phyloP scores from a whole-genome alignment of 805 yeast genomes.

The Kazachstania taianensis region DNA sequence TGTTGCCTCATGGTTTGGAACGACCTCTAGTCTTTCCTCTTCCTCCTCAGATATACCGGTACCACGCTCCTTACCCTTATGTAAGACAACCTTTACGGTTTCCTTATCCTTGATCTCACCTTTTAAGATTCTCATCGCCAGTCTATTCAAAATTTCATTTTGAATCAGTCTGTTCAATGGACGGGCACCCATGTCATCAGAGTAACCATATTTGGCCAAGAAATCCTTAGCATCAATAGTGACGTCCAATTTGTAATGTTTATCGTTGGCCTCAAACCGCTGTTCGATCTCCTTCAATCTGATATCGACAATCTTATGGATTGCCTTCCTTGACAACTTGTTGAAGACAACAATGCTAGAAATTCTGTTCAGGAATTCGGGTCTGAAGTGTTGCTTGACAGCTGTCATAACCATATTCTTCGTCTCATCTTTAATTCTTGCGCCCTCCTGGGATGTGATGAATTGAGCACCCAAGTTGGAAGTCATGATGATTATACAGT shows the following conservation, averaged over 20 bases:
- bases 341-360: constrained; percentile 89
- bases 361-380: constrained; percentile 94
- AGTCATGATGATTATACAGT: constrained; percentile 89
- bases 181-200: constrained; percentile 91
- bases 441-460: constrained; percentile 55
- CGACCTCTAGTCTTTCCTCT: constrained; percentile 63
- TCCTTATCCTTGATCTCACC: constrained; percentile 88
- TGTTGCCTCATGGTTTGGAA: constrained; percentile 72
- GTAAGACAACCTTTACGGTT: constrained; percentile 52
- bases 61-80: constrained; percentile 21
- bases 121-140: constrained; percentile 80
- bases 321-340: constrained; percentile 83
- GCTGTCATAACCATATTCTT: constrained; percentile 73
- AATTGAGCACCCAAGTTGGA: constrained; percentile 94
- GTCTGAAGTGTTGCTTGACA: constrained; percentile 85
- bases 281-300: constrained; percentile 76
- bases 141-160: constrained; percentile 70
- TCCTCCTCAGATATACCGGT: constrained; percentile 10
- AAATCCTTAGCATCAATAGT: constrained; percentile 70
- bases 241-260: constrained; percentile 61
- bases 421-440: constrained; percentile 58
- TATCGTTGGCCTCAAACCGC: constrained; percentile 78
- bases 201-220: constrained; percentile 78
- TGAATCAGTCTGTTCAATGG: constrained; percentile 92
- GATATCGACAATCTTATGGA: constrained; percentile 81